These are phyloP conservation scores for Immersiella caudata DNA, from an alignment of 495 filamentous ascomycete genomes.

Conservation along the genomic window DNA sequence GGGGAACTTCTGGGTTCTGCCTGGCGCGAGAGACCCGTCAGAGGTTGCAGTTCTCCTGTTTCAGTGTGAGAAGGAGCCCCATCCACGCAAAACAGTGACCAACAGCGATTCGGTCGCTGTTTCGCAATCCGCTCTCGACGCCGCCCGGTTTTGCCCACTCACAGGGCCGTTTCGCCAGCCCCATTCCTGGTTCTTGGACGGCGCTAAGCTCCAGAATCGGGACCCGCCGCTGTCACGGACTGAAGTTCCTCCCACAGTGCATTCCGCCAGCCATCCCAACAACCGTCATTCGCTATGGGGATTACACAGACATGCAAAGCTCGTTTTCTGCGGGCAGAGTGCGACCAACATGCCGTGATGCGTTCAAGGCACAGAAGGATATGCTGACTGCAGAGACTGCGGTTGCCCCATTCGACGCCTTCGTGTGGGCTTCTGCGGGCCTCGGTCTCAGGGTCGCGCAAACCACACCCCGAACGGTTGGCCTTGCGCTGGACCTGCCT, in stretches of 20 bases:
- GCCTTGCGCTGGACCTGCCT: not conserved
- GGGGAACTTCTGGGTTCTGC: not conserved
- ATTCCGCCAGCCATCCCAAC: not conserved
- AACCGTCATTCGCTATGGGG: not conserved
- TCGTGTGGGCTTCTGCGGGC: not conserved
- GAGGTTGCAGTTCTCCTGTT: slow-evolving; percentile 20
- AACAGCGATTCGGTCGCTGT: slow-evolving; percentile 15
- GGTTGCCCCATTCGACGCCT: not conserved
- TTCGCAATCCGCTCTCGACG: slow-evolving; percentile 7
- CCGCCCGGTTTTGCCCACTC: slow-evolving; percentile 9
- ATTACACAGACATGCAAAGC: not conserved
- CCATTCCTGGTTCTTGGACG: slow-evolving; percentile 3
- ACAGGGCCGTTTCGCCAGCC: not conserved
- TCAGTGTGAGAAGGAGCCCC: slow-evolving; percentile 13
- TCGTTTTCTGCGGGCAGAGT: not conserved
- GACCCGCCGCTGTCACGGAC: not conserved
- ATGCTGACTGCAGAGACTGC: not conserved
- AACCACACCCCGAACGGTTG: not conserved
- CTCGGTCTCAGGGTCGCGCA: not conserved
- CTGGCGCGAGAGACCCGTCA: not conserved
- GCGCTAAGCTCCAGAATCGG: slow-evolving; percentile 7
- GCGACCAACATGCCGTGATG: not conserved
- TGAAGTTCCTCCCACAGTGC: not conserved
- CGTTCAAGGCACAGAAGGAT: too few relatives aligned
- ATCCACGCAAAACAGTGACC: not conserved